A percentile compares a stretch with the other conserved stretches of the same genome.
These are phyloP conservation scores for Fraxinus sp. DNA, from an alignment of 305 asterid genomes.

Conservation along the genomic window DNA sequence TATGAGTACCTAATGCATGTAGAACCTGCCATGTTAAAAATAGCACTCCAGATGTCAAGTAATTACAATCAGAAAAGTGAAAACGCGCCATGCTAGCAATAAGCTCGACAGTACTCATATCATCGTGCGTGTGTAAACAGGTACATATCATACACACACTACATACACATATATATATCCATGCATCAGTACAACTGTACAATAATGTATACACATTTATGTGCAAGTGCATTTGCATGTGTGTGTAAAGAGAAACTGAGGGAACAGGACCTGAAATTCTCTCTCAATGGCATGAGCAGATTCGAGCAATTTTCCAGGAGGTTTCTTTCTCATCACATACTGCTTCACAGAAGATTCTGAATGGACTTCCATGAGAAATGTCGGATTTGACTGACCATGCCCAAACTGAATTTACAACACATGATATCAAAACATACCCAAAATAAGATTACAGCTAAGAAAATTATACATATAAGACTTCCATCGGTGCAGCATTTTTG, in stretches of 20 bases:
- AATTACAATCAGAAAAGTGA: background rate
- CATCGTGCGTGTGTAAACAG: background rate
- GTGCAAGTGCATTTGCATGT: background rate
- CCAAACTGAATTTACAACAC: constrained; percentile 61
- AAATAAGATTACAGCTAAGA: background rate
- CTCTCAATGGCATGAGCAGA: constrained; percentile 97
- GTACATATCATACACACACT: background rate
- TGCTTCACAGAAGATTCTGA: constrained; percentile 50
- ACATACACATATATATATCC: background rate
- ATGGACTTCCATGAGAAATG: constrained; percentile 78
- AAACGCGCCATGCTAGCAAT: background rate
- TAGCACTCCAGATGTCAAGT: background rate
- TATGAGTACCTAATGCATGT: constrained; percentile 69
- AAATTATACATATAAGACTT: background rate
- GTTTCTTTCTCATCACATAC: constrained; percentile 89
- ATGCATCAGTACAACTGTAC: background rate
- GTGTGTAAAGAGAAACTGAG: background rate
- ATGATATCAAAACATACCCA: background rate
- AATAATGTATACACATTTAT: background rate
- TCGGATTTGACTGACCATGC: constrained; percentile 96
- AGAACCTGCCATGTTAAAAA: constrained; percentile 58
- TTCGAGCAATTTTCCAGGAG: constrained; percentile 75
- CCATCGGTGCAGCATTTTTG: background rate
- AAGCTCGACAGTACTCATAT: background rate
- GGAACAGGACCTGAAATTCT: constrained; percentile 68